These are phyloP conservation scores for Rhizoctonia solani DNA, from an alignment of 1,284 basidiomycete species.

Conservation along the genomic window DNA sequence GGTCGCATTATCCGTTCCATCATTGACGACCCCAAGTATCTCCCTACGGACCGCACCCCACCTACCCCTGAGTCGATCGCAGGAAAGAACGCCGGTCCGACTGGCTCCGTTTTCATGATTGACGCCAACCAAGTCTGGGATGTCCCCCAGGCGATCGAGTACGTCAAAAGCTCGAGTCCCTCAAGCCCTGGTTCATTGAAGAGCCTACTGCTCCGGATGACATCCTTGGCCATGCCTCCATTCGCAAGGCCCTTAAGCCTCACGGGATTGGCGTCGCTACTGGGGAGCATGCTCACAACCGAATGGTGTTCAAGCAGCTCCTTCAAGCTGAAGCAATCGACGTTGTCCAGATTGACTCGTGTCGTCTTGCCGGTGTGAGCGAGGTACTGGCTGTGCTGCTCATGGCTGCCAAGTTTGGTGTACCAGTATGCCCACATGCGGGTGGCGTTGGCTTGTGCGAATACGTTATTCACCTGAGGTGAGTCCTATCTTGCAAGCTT, in stretches of 20 bases:
- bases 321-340: conserved; percentile 92
- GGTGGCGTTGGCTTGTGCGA: conserved; percentile 95
- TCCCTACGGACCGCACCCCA: conserved; percentile 58
- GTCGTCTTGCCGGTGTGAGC: conserved; percentile 89
- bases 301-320: conserved; percentile 97
- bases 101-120: conserved; percentile 93
- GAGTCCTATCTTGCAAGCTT: not conserved
- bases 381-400: conserved; percentile 92
- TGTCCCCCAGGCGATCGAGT: conserved; percentile 89
- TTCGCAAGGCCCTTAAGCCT: conserved; percentile 72
- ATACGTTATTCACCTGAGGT: conserved; percentile 42
- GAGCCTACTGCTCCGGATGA: conserved; percentile 95
- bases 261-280: conserved; percentile 92
- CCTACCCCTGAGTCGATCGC: conserved; percentile 68
- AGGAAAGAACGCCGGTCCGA: conserved; percentile 93
- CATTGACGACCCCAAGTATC: conserved; percentile 85
- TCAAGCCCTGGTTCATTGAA: conserved; percentile 98
- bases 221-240: conserved; percentile 77
- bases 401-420: conserved; percentile 91
- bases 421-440: conserved; percentile 92
- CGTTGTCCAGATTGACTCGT: conserved; percentile 95
- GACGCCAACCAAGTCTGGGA: conserved; percentile 98
- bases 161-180: conserved; percentile 79
- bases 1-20: conserved; percentile 88
- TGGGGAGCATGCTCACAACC: conserved; percentile 94